phyloP scores from a whole-genome alignment of 257 asterid genomes.

The Lithospermum erythrorhizon region DNA sequence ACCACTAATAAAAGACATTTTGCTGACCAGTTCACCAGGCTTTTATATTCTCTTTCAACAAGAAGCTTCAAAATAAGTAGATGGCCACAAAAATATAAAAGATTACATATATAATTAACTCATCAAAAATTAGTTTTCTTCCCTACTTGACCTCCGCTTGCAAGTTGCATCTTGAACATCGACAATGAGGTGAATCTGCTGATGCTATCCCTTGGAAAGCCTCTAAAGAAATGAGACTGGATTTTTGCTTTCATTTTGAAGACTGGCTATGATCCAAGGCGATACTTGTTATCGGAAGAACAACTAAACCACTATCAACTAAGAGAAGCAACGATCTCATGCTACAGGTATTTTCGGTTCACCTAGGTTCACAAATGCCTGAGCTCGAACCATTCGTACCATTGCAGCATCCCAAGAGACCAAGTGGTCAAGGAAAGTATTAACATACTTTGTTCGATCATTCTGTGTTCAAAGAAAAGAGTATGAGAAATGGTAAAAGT shows the following conservation, averaged over 20 bases:
- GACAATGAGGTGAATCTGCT: no score
- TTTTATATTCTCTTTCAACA: no score
- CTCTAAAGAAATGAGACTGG: no score
- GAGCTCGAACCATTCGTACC: constrained; percentile 87
- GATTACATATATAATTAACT: no score
- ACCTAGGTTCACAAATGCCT: constrained; percentile 84
- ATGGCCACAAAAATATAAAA: no score
- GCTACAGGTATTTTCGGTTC: constrained; percentile 93
- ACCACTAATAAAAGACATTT: no score
- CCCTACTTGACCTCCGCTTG: no score
- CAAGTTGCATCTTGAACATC: no score
- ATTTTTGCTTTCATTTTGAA: not conserved
- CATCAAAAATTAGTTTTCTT: no score
- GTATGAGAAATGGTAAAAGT: not conserved
- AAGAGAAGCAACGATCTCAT: constrained; percentile 19
- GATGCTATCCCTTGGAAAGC: no score
- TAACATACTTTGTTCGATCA: constrained; percentile 25
- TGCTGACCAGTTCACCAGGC: no score
- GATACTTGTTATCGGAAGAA: not conserved
- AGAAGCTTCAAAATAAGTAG: no score
- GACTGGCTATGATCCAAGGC: not conserved
- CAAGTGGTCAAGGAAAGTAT: constrained; percentile 26
- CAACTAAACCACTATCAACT: not conserved
- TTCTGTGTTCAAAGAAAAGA: constrained; percentile 13
- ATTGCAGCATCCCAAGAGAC: constrained; percentile 84